Evolutionary conservation across 164 flowering plant species (phyloP).

Genomic region (Paratinospora sagittata): DNA sequence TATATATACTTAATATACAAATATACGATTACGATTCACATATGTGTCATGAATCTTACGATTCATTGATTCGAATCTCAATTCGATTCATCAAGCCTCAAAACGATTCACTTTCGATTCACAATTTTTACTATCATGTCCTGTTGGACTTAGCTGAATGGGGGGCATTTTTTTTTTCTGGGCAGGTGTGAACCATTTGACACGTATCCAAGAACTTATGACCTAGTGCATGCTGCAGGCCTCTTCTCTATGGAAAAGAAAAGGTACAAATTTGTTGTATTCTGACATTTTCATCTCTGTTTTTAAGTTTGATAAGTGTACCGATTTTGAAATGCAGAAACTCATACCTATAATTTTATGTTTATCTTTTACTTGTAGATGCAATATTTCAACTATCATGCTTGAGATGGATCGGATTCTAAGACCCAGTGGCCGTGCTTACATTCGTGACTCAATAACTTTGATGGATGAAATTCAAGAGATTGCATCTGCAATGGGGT

Average conservation of each 20-base stretch:
- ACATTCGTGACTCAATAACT: slow-evolving; percentile 46
- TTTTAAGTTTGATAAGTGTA: neutral
- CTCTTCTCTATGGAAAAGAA: slow-evolving; percentile 65
- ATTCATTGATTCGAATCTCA: too few species aligned
- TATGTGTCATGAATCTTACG: too few species aligned
- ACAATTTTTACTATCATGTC: too few species aligned
- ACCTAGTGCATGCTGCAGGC: slow-evolving; percentile 67
- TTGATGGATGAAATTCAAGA: slow-evolving; percentile 43
- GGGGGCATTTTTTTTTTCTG: neutral
- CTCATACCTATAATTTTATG: neutral
- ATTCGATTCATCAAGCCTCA: too few species aligned
- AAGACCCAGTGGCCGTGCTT: slow-evolving; percentile 69
- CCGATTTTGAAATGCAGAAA: neutral
- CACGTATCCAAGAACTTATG: slow-evolving; percentile 91
- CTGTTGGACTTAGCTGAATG: neutral
- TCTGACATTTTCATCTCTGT: neutral
- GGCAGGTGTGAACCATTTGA: slow-evolving; percentile 86
- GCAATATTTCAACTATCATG: slow-evolving; percentile 60
- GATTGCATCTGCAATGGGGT: slow-evolving; percentile 57
- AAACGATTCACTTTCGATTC: too few species aligned
- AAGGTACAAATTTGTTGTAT: slow-evolving; percentile 34
- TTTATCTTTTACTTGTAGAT: slow-evolving; percentile 26
- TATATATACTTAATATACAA: too few species aligned
- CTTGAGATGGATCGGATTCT: slow-evolving; percentile 85
- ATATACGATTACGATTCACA: too few species aligned